Conservation (phyloP, 129 eudicot genomes). For the Cynara cardunculus region DNA sequence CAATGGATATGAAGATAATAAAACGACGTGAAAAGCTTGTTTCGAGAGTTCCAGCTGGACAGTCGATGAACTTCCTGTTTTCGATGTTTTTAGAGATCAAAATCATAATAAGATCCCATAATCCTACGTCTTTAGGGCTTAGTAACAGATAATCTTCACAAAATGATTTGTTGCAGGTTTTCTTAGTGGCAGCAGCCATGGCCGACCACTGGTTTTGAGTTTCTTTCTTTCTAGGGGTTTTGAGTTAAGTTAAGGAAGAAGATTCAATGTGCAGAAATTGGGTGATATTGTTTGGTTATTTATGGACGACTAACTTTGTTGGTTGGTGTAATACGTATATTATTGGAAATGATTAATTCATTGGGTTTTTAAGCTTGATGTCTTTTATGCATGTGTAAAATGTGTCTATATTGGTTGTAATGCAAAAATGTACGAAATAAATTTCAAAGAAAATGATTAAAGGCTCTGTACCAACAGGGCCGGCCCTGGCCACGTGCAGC, state of each 20-base stretch:
- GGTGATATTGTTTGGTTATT: neutral
- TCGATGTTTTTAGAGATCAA: slow-evolving; percentile 38
- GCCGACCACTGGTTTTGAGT: neutral
- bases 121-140: slow-evolving; percentile 42
- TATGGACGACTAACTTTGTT: neutral
- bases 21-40: neutral
- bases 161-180: slow-evolving; percentile 39
- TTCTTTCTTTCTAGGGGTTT: neutral
- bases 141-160: slow-evolving; percentile 42
- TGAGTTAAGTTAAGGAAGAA: neutral
- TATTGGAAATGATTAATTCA: no score
- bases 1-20: no score
- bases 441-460: no score
- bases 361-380: no score
- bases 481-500: no score
- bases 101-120: slow-evolving; percentile 29
- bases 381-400: no score
- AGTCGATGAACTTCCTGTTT: slow-evolving; percentile 23
- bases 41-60: no score
- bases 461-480: no score
- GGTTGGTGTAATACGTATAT: neutral
- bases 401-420: no score
- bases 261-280: neutral
- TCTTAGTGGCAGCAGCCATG: slow-evolving; percentile 26
- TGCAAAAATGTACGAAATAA: no score